Evolutionary conservation across 805 yeast species (phyloP), one percentile per base, ranked within the genome.

Genomic region (Wickerhamiella allomyrinae): DNA sequence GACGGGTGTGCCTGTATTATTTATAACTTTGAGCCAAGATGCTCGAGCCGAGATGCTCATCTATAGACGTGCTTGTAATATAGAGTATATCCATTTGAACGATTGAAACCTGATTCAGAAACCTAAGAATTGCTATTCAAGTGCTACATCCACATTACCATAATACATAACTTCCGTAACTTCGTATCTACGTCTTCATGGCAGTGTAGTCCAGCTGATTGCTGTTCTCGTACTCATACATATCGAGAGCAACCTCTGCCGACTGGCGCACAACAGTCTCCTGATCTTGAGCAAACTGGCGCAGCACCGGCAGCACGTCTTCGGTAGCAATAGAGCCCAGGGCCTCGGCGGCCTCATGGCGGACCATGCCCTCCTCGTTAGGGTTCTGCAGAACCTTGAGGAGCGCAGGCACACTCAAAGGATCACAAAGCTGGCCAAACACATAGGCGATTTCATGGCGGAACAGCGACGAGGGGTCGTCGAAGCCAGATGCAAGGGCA

Each of bases 331-430:
- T 91, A 22, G 94, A 75, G 21, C 98, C 98, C 54, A 93, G 71
- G 20, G 98, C 98, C 66, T 91, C 99, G 20, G 97, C 98, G 45
- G 97, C 98, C 67, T 91, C 99, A 60, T 91, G 99, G 66, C 99
- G 80, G 25, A 93, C 98, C 99, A 91, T 91, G 49, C 93, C 94
- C 41, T 94, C 97, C 67, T 91, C 95, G 13, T 63, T 57, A 46
- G 70, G 73, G 60, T 83, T 75, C 52, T 76, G 76, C 53, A 93
- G 71, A 3, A 91, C 85, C 63, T 83, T 77, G 44, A 85, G 71
- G 48, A 93, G 73, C 17, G 89, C 69, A 31, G 96, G 95, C 27
- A 91, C 94, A 29, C 93, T 78, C 29, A 78, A 83, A 21, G 97
- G 95, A 62, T 83, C 85, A 60, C 94, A 82, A 59, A 91, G 70